Evolutionary conservation across 2,329 filamentous ascomycete species (phyloP).

Genomic region (Penicillium sp.): DNA sequence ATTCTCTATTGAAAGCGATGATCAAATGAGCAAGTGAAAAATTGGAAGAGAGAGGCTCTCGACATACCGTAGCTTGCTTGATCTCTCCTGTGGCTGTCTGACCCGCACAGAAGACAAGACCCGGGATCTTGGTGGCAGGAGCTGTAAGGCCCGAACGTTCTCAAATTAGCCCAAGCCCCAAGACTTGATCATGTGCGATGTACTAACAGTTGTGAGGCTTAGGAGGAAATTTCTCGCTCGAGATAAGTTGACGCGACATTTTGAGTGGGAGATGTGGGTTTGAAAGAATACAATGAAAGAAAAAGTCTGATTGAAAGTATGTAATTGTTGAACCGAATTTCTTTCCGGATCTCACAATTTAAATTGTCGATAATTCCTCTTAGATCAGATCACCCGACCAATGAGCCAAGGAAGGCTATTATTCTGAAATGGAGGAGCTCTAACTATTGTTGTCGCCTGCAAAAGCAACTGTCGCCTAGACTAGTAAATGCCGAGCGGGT

Average conservation of each 20-base stretch:
- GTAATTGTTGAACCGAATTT: not conserved
- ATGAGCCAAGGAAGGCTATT: not conserved
- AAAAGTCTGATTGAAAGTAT: not conserved
- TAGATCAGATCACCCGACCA: not conserved
- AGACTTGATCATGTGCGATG: not conserved
- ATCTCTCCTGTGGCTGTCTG: constrained; percentile 57
- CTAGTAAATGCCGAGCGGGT: not conserved
- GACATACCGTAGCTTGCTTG: constrained; percentile 50
- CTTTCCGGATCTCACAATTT: not conserved
- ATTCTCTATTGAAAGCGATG: constrained; percentile 27
- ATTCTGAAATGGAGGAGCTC: not conserved
- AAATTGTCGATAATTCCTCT: not conserved
- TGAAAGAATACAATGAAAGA: no score
- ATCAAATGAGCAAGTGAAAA: not conserved
- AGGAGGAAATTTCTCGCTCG: constrained; percentile 52
- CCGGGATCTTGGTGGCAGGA: constrained; percentile 51
- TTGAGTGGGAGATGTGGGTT: constrained; percentile 4
- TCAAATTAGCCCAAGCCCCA: not conserved
- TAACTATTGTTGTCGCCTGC: not conserved
- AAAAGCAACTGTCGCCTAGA: not conserved
- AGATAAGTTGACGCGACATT: constrained; percentile 54
- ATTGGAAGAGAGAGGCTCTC: no score
- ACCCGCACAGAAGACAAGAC: constrained; percentile 53
- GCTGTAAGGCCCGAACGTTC: not conserved
- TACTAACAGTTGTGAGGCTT: constrained; percentile 51